Base-by-base conservation (phyloP, 192 early-diverging fungal genomes). In the Linderina pennispora region DNA sequence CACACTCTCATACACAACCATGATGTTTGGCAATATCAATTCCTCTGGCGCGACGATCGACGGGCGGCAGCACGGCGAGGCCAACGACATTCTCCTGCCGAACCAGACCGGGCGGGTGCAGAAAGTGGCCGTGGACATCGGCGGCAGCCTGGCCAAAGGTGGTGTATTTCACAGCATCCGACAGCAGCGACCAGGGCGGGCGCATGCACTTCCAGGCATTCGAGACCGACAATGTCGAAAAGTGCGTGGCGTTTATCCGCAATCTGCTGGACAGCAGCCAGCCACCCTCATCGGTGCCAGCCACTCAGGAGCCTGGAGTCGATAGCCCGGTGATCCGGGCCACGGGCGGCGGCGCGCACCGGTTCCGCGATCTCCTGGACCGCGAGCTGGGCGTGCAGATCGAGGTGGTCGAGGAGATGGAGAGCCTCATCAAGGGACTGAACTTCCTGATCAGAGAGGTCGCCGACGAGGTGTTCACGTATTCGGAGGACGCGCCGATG, bases 391-490 rank as follows among this genome's bases (percentile, higher is more conserved):
- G 84, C 4, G 88, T 87, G 6, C 75, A 66, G 25, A 77, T 94
- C 38, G 76, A 89, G 23, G 79, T 84, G 21, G 92, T 92, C 62
- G 94, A 97, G 44, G 94, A 97, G 68, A 94, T 97, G 90, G 87
- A 88, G 45, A 91, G 88, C 45, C 55, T 90, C 36, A 83, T 85
- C 38, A 66, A 77, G 21, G 86, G 94, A 23, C 72, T 95, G 14
- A 95, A 91, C 73, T 98, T 95, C 66, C 69, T 95, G 21, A 90
- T 95, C 21, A 76, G 86, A 5, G 82, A 98, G 53, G 88, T 98
- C 43, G 82, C 90, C 0, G 87, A 90, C 58, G 94, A 98, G 62
- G 88, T 90, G 16, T 98, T 95, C 51, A 91, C 92, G 8, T 98
- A 93, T 54, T 81, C 85, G 51, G 86, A 91, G 54, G 78, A 41